phyloP scores from a whole-genome alignment of 768 basidiomycete genomes.

The Boletus sensibilis region DNA sequence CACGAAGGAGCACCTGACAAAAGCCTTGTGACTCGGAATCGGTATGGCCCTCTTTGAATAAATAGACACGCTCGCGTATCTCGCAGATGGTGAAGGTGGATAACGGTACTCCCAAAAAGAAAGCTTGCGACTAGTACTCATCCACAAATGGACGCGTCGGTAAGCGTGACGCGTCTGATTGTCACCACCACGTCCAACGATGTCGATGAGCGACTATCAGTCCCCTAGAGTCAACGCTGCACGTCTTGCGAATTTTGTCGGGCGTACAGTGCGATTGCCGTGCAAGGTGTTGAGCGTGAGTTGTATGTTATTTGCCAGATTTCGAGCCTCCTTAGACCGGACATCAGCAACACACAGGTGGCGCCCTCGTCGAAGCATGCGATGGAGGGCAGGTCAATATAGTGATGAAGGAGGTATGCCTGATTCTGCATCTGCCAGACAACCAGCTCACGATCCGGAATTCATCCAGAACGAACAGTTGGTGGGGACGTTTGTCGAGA shows the following conservation, averaged over 20 bases:
- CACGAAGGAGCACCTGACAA: background rate
- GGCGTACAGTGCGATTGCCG: slow-evolving; percentile 57
- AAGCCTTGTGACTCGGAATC: background rate
- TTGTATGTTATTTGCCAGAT: background rate
- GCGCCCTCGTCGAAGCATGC: slow-evolving; percentile 58
- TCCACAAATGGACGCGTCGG: slow-evolving; percentile 14
- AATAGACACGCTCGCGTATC: background rate
- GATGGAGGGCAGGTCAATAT: slow-evolving; percentile 66
- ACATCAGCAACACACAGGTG: slow-evolving; percentile 39
- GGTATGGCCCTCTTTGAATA: background rate
- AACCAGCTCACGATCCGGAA: background rate
- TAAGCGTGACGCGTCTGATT: slow-evolving; percentile 6
- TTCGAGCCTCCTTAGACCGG: background rate
- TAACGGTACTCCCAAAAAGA: too few relatives aligned
- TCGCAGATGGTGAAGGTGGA: background rate
- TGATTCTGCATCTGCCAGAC: background rate
- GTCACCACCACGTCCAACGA: slow-evolving; percentile 1
- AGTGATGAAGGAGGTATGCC: slow-evolving; percentile 40
- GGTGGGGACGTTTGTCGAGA: slow-evolving; percentile 57
- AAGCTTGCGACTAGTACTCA: too few relatives aligned
- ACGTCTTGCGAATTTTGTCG: slow-evolving; percentile 49
- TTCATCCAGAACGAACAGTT: slow-evolving; percentile 42
- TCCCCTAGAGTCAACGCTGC: slow-evolving; percentile 63
- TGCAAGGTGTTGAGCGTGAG: slow-evolving; percentile 59
- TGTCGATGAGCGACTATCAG: slow-evolving; percentile 24